These are phyloP conservation scores for Fomitopsis serialis DNA, from an alignment of 768 basidiomycete genomes.

Conservation along the genomic window DNA sequence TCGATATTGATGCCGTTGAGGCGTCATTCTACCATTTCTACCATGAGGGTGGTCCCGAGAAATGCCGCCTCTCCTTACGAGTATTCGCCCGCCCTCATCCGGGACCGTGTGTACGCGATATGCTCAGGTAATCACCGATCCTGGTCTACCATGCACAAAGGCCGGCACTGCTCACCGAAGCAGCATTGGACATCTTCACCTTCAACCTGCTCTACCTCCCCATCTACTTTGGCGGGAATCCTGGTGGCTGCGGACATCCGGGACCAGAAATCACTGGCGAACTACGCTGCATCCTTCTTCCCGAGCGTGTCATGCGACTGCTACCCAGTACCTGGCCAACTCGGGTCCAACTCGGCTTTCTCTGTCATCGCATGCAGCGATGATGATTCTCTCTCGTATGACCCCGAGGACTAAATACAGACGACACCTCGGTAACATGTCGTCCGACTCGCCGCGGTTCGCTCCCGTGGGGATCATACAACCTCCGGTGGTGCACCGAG, in stretches of 20 bases:
- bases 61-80: conserved; percentile 23
- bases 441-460: not conserved
- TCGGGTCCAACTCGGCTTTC: conserved; percentile 10
- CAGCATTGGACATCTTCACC: not conserved
- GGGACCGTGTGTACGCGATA: conserved; percentile 10
- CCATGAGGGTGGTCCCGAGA: conserved; percentile 15
- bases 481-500: conserved; percentile 10
- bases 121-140: conserved; percentile 1
- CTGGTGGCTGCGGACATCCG: conserved; percentile 7
- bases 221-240: conserved; percentile 3
- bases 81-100: conserved; percentile 11
- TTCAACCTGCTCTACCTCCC: conserved; percentile 6
- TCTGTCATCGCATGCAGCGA: conserved; percentile 12
- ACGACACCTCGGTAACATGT: conserved; percentile 2
- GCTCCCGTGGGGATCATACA: conserved; percentile 9
- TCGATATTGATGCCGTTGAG: conserved; percentile 18
- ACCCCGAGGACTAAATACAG: not conserved
- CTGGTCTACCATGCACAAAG: not conserved
- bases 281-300: conserved; percentile 1
- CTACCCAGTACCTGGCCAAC: too few species aligned
- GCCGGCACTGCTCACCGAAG: conserved; percentile 3
- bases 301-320: too few species aligned
- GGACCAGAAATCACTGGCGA: conserved; percentile 6
- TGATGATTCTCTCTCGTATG: conserved; percentile 9
- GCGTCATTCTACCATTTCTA: conserved; percentile 13